Evolutionary conservation across 352 stramenopile species (phyloP).

Genomic region (Phytophthora ohioensis): DNA sequence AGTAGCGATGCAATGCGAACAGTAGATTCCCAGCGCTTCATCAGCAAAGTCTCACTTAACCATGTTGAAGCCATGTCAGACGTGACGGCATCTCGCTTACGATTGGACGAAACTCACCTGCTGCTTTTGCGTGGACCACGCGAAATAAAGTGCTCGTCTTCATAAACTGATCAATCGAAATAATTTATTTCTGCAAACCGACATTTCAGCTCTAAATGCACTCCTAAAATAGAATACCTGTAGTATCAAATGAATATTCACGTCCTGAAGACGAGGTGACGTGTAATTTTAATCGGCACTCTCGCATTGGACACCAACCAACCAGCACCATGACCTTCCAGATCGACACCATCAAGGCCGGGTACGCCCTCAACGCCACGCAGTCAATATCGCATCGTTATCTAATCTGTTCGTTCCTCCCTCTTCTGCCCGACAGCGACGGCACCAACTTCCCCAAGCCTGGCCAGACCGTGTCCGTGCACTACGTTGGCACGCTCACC

Average conservation of each 20-base stretch:
- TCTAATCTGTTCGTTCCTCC: not conserved
- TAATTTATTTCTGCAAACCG: too few relatives aligned
- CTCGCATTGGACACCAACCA: conserved; percentile 20
- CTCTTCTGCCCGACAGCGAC: conserved; percentile 46
- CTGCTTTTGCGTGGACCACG: conserved; percentile 9
- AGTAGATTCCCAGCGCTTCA: not conserved
- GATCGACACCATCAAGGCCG: conserved; percentile 83
- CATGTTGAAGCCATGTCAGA: conserved; percentile 33
- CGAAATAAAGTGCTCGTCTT: not conserved
- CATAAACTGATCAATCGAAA: too few relatives aligned
- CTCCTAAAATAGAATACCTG: not conserved
- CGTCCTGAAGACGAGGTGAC: too few relatives aligned
- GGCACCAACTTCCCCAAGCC: conserved; percentile 78
- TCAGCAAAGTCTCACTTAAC: too few relatives aligned
- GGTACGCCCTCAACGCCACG: conserved; percentile 33
- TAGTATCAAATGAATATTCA: not conserved
- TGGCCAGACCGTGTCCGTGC: conserved; percentile 77
- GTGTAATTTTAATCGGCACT: conserved; percentile 1
- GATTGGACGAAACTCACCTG: conserved; percentile 7
- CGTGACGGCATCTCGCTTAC: not conserved
- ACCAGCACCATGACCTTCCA: conserved; percentile 52
- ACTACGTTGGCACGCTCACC: conserved; percentile 82
- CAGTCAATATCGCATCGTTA: not conserved
- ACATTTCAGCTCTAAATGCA: too few relatives aligned
- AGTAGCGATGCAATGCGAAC: not conserved